Percentiles rank a stretch among this genome's conserved stretches.
Evolutionary conservation across 2,329 filamentous ascomycete species (phyloP).

Genomic region (Ophiostoma fasciatum): DNA sequence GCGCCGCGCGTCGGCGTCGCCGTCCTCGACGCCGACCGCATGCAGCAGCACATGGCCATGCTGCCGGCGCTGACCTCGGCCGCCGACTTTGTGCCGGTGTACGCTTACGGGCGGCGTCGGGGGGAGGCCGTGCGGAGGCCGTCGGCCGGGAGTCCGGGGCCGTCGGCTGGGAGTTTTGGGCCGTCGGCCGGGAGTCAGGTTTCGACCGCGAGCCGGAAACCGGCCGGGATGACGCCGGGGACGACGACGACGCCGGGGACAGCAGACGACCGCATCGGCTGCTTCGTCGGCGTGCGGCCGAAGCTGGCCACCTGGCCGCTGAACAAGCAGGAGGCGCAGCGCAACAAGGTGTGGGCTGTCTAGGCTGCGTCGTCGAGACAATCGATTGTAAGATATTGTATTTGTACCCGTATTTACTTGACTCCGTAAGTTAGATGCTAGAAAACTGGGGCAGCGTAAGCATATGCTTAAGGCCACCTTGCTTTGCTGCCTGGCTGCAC

Average conservation of each 20-base stretch:
- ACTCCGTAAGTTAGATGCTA: too few species aligned
- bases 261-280: background rate
- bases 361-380: too few species aligned
- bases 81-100: slow-evolving; percentile 17
- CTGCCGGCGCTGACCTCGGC: slow-evolving; percentile 15
- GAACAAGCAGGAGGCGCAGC: slow-evolving; percentile 13
- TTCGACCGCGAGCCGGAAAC: background rate
- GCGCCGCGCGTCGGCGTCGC: slow-evolving; percentile 14
- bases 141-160: too few species aligned
- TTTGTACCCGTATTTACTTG: too few species aligned
- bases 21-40: slow-evolving; percentile 15
- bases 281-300: slow-evolving; percentile 15
- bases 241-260: background rate
- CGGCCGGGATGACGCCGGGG: background rate
- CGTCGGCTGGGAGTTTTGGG: too few species aligned
- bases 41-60: slow-evolving; percentile 18
- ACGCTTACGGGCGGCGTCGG: slow-evolving; percentile 1
- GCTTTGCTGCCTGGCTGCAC: too few species aligned
- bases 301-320: slow-evolving; percentile 20
- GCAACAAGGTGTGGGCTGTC: slow-evolving; percentile 12
- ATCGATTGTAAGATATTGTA: too few species aligned
- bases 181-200: too few species aligned
- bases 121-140: too few species aligned
- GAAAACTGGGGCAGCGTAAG: too few species aligned
- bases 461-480: too few species aligned